phyloP scores from a whole-genome alignment of 208 protist genomes.

The Crithidia sp. region DNA sequence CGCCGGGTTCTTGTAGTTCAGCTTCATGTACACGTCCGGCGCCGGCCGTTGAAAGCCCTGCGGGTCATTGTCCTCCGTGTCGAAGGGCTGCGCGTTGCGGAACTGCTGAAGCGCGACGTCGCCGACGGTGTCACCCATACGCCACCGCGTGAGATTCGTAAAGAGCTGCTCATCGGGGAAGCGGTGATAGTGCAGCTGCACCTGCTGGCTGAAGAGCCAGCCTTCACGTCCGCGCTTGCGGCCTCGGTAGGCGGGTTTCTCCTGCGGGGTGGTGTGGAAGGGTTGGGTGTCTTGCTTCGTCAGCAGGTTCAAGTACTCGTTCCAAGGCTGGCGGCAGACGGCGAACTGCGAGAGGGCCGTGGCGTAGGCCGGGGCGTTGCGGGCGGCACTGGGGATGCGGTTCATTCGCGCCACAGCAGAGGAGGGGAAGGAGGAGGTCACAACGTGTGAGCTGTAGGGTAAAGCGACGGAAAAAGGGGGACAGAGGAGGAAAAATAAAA shows the following conservation, averaged over 20 bases:
- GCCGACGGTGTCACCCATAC: slow-evolving; percentile 84
- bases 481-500: not conserved
- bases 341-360: slow-evolving; percentile 77
- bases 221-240: slow-evolving; percentile 84
- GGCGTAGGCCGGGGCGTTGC: slow-evolving; percentile 67
- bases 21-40: slow-evolving; percentile 92
- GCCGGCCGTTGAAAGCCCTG: slow-evolving; percentile 78
- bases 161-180: slow-evolving; percentile 91
- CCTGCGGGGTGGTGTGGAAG: slow-evolving; percentile 75
- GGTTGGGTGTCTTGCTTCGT: slow-evolving; percentile 80
- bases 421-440: too few species aligned
- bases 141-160: slow-evolving; percentile 85
- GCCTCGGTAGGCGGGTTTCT: slow-evolving; percentile 83
- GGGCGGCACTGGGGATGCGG: slow-evolving; percentile 28
- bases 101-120: slow-evolving; percentile 90
- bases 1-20: slow-evolving; percentile 93
- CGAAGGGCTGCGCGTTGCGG: slow-evolving; percentile 89
- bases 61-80: slow-evolving; percentile 86
- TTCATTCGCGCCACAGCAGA: slow-evolving; percentile 24
- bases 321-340: slow-evolving; percentile 86
- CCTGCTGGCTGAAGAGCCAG: slow-evolving; percentile 89
- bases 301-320: slow-evolving; percentile 78
- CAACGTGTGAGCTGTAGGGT: not conserved
- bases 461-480: not conserved
- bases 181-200: slow-evolving; percentile 90